Evolutionary conservation across 495 filamentous ascomycete species (phyloP).

Genomic region (Aspergillus carlsbadensis): DNA sequence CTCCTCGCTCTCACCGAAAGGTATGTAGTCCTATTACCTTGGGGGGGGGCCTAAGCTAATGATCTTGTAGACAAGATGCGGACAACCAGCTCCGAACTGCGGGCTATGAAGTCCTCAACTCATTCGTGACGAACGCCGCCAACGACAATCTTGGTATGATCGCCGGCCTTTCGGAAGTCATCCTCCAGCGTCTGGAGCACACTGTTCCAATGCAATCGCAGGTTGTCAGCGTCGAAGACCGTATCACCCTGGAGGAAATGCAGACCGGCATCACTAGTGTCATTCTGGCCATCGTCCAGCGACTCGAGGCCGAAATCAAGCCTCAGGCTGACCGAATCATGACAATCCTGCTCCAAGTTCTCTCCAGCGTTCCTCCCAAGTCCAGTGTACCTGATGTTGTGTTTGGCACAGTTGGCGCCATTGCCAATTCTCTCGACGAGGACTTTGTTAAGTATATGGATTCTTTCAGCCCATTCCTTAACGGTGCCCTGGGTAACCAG

Average conservation of each 20-base stretch:
- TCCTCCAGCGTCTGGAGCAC: constrained; percentile 84
- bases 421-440: constrained; percentile 84
- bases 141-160: constrained; percentile 79
- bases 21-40: constrained; percentile 26
- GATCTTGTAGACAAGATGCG: constrained; percentile 56
- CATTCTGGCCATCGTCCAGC: constrained; percentile 84
- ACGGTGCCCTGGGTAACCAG: constrained; percentile 89
- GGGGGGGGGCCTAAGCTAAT: not conserved
- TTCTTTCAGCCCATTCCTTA: constrained; percentile 82
- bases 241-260: constrained; percentile 92
- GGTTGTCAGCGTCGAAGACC: constrained; percentile 95
- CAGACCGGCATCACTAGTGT: constrained; percentile 93
- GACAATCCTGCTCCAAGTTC: constrained; percentile 76
- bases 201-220: constrained; percentile 90
- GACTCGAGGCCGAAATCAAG: constrained; percentile 85
- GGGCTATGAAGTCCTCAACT: constrained; percentile 95
- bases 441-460: constrained; percentile 98
- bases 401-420: constrained; percentile 83
- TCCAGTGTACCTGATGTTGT: constrained; percentile 92
- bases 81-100: constrained; percentile 95
- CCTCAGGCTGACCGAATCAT: constrained; percentile 94
- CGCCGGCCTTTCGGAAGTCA: constrained; percentile 75
- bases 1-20: constrained; percentile 83
- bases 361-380: constrained; percentile 75
- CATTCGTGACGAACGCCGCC: constrained; percentile 86